Evolutionary conservation across 2,329 filamentous ascomycete genomes (phyloP).

Genomic region (Lachnum nothofagi): DNA sequence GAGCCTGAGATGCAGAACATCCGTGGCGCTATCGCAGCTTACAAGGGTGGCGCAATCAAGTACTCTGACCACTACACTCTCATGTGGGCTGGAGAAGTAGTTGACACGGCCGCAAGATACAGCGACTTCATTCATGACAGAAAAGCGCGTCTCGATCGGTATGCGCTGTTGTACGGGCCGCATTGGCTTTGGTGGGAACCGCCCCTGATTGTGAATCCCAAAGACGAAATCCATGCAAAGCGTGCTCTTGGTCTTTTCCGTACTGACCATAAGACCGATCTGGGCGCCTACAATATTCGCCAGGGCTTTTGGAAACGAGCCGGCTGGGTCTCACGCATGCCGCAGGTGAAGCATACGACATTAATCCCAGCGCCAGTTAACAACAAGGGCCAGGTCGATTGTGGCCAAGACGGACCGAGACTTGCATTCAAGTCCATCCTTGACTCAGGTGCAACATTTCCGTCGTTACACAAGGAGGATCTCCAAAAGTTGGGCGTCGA

Average conservation of each 20-base stretch:
- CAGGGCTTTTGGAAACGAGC: slow-evolving; percentile 22
- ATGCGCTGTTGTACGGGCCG: slow-evolving; percentile 34
- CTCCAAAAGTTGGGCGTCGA: slow-evolving; percentile 35
- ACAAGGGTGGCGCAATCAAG: slow-evolving; percentile 38
- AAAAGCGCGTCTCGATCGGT: slow-evolving; percentile 37
- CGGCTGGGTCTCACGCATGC: slow-evolving; percentile 15
- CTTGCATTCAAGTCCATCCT: slow-evolving; percentile 36
- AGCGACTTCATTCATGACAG: slow-evolving; percentile 37
- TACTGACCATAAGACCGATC: neutral
- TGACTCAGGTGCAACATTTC: slow-evolving; percentile 42
- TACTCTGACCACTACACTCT: slow-evolving; percentile 39
- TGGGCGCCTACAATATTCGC: slow-evolving; percentile 15
- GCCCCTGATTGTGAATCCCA: slow-evolving; percentile 33
- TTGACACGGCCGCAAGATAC: slow-evolving; percentile 38
- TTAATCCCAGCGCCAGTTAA: neutral
- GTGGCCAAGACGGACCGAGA: slow-evolving; percentile 21
- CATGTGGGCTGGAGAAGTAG: slow-evolving; percentile 40
- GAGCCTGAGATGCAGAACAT: slow-evolving; percentile 40
- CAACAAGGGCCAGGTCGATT: neutral
- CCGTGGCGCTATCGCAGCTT: slow-evolving; percentile 38
- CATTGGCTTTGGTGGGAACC: slow-evolving; percentile 46
- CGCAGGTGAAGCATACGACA: neutral
- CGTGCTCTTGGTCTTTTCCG: slow-evolving; percentile 3
- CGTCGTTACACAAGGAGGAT: slow-evolving; percentile 36
- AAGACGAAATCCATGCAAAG: slow-evolving; percentile 2